phyloP scores from a whole-genome alignment of 352 stramenopile species.

The Elongisporangium undulatum region DNA sequence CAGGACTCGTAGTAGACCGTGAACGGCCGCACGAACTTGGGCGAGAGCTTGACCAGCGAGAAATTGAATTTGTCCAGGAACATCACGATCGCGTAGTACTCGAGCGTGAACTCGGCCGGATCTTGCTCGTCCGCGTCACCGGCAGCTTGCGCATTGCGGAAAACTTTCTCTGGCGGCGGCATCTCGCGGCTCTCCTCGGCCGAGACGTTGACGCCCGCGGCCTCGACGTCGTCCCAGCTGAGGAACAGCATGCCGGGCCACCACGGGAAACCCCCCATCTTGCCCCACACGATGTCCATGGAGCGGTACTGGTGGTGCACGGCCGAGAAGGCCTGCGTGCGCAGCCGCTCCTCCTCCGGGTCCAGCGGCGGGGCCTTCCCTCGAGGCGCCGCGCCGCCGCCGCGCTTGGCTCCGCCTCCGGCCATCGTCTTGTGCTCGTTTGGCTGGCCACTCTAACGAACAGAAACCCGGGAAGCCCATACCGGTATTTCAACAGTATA shows the following conservation, averaged over 20 bases:
- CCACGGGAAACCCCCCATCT: slow-evolving; percentile 64
- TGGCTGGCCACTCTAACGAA: neutral
- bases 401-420: slow-evolving; percentile 2
- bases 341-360: slow-evolving; percentile 16
- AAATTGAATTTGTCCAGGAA: slow-evolving; percentile 72
- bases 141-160: slow-evolving; percentile 14
- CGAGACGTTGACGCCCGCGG: slow-evolving; percentile 27
- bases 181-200: slow-evolving; percentile 34
- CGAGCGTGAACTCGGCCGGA: slow-evolving; percentile 7
- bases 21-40: slow-evolving; percentile 36
- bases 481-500: neutral
- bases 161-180: slow-evolving; percentile 27
- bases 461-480: neutral
- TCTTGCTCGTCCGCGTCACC: slow-evolving; percentile 14
- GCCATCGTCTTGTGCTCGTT: neutral
- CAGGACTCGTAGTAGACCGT: slow-evolving; percentile 42
- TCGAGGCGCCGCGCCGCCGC: slow-evolving; percentile 11
- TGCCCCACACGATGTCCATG: slow-evolving; percentile 78
- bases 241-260: slow-evolving; percentile 78
- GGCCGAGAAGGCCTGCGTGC: slow-evolving; percentile 21
- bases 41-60: slow-evolving; percentile 32
- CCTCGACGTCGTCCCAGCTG: slow-evolving; percentile 45
- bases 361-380: slow-evolving; percentile 16
- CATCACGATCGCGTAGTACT: slow-evolving; percentile 42
- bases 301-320: slow-evolving; percentile 60